phyloP scores from a whole-genome alignment of 2,329 filamentous ascomycete genomes.

The Lecanicillium sp. region DNA sequence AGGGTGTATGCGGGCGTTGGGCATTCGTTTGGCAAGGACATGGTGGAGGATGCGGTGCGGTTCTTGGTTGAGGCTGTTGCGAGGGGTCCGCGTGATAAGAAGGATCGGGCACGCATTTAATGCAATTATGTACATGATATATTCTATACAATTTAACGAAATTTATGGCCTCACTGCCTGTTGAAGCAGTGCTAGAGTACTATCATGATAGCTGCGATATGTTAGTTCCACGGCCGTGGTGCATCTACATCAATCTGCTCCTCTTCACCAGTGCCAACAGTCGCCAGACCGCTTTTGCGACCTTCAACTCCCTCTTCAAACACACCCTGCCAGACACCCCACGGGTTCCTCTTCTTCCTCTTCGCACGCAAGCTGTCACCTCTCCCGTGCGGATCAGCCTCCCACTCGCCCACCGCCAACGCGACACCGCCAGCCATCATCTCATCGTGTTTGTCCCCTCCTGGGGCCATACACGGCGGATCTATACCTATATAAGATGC shows the following conservation, averaged over 20 bases:
- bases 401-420: conserved; percentile 40
- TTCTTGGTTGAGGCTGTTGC: conserved; percentile 50
- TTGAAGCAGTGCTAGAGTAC: too few species aligned
- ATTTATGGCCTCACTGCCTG: too few species aligned
- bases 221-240: conserved; percentile 36
- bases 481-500: conserved; percentile 56
- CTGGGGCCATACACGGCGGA: conserved; percentile 39
- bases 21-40: conserved; percentile 59
- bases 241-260: conserved; percentile 32
- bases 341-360: conserved; percentile 41
- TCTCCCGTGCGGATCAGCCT: conserved; percentile 43
- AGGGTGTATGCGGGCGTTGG: conserved; percentile 60
- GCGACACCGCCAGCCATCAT: conserved; percentile 35
- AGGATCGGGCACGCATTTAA: conserved; percentile 18
- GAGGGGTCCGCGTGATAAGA: conserved; percentile 17
- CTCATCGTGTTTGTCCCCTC: conserved; percentile 13
- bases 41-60: conserved; percentile 57
- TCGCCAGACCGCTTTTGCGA: conserved; percentile 28
- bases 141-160: conserved; percentile 6
- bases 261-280: conserved; percentile 21
- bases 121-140: too few species aligned
- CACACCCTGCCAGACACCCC: conserved; percentile 34
- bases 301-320: conserved; percentile 29
- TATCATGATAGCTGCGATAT: too few species aligned
- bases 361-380: conserved; percentile 38